Percentiles rank a stretch among this genome's conserved stretches.
Conservation (phyloP, 225 moss, liverwort and hornwort genomes). For the Pseudisothecium myosuroides region DNA sequence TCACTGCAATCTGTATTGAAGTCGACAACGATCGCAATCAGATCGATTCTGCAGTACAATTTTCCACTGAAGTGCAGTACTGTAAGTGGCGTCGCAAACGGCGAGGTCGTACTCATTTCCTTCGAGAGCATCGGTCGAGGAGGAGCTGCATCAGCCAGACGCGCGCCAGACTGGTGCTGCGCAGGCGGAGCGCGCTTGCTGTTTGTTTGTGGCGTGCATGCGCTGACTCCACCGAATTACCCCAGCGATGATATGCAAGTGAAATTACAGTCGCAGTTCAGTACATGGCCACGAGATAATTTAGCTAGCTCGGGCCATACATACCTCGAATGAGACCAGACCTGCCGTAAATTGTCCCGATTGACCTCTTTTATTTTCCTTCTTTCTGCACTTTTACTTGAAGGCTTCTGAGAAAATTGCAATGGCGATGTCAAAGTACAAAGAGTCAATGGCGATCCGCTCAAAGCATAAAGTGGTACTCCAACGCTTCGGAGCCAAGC, state of each 20-base stretch:
- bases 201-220: not conserved
- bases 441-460: not conserved
- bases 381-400: not conserved
- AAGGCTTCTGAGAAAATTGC: not conserved
- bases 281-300: not conserved
- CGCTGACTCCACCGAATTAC: not conserved
- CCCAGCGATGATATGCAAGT: not conserved
- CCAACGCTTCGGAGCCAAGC: not conserved
- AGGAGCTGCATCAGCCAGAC: not conserved
- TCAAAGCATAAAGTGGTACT: not conserved
- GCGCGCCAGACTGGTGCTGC: not conserved
- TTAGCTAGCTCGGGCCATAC: no score
- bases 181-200: not conserved
- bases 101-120: not conserved
- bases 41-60: not conserved
- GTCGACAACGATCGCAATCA: not conserved
- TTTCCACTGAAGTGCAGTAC: not conserved
- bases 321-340: not conserved
- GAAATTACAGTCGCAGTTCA: not conserved
- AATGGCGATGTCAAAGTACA: not conserved
- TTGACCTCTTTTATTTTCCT: not conserved
- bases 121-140: not conserved
- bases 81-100: not conserved
- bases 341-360: not conserved
- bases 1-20: not conserved